These are phyloP conservation scores for Sphagnurus paluster DNA, from an alignment of 1,284 basidiomycete species.

Conservation along the genomic window DNA sequence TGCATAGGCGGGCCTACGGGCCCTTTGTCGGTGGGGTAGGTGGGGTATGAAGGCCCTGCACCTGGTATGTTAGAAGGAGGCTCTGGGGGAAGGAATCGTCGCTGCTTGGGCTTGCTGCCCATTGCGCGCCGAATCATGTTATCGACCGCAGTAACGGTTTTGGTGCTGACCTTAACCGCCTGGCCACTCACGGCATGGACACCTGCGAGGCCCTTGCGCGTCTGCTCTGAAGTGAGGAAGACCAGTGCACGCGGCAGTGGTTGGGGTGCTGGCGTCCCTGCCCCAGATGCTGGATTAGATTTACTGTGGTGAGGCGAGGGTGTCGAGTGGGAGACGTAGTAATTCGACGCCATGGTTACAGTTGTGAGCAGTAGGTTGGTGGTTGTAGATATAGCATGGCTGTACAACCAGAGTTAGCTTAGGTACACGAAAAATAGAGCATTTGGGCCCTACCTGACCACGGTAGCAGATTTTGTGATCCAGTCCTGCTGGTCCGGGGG, in stretches of 20 bases:
- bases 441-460: constrained; percentile 64
- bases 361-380: constrained; percentile 65
- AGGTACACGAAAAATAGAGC: not conserved
- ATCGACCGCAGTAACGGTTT: constrained; percentile 65
- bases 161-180: constrained; percentile 65
- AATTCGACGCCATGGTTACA: constrained; percentile 61
- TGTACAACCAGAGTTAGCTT: constrained; percentile 25
- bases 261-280: constrained; percentile 23
- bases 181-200: constrained; percentile 67
- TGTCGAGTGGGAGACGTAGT: constrained; percentile 60
- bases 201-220: constrained; percentile 56
- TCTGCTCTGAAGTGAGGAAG: constrained; percentile 60
- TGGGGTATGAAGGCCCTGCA: constrained; percentile 3
- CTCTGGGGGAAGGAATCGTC: constrained; percentile 16
- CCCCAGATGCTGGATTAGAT: constrained; percentile 12
- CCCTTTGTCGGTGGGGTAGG: too few species aligned
- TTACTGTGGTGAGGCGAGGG: constrained; percentile 42
- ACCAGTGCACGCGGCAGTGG: constrained; percentile 48
- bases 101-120: constrained; percentile 34
- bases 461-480: constrained; percentile 68
- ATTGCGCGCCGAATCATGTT: constrained; percentile 55
- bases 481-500: constrained; percentile 73
- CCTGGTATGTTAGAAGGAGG: not conserved
- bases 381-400: constrained; percentile 68
- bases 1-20: constrained; percentile 8